Evolutionary conservation across 176 grass and related monocot genomes (phyloP).

Genomic region (Oryza coarctata): DNA sequence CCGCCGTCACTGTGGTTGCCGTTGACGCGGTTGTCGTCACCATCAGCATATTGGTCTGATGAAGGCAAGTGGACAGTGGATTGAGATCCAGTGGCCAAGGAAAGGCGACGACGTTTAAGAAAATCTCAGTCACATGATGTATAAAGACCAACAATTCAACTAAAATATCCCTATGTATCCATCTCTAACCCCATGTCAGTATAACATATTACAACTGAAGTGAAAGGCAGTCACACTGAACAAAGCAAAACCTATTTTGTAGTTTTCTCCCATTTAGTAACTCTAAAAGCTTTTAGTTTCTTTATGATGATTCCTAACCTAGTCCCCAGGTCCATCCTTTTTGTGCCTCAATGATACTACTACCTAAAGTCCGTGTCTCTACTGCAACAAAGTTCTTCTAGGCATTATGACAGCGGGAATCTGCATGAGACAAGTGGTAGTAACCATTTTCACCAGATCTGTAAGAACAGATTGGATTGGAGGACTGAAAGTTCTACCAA

Average conservation of each 20-base stretch:
- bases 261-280: constrained; percentile 16
- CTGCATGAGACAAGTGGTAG: constrained; percentile 29
- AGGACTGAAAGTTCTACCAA: constrained; percentile 33
- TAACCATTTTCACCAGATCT: constrained; percentile 44
- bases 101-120: background rate
- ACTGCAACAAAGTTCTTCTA: constrained; percentile 39
- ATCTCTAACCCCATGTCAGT: background rate
- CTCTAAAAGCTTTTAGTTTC: constrained; percentile 2
- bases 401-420: constrained; percentile 42
- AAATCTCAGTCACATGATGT: background rate
- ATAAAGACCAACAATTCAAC: background rate
- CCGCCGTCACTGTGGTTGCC: too few species aligned
- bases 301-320: constrained; percentile 18
- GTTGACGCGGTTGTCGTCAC: accelerated
- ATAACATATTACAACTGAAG: background rate
- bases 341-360: constrained; percentile 14
- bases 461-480: constrained; percentile 33
- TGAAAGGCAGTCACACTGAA: background rate
- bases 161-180: background rate
- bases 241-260: background rate
- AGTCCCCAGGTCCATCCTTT: constrained; percentile 29
- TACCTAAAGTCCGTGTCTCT: constrained; percentile 16
- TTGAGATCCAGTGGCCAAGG: background rate
- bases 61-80: background rate
- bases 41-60: background rate